Evolutionary conservation across 1,284 basidiomycete species (phyloP).

Genomic region (Tilletia setariae): DNA sequence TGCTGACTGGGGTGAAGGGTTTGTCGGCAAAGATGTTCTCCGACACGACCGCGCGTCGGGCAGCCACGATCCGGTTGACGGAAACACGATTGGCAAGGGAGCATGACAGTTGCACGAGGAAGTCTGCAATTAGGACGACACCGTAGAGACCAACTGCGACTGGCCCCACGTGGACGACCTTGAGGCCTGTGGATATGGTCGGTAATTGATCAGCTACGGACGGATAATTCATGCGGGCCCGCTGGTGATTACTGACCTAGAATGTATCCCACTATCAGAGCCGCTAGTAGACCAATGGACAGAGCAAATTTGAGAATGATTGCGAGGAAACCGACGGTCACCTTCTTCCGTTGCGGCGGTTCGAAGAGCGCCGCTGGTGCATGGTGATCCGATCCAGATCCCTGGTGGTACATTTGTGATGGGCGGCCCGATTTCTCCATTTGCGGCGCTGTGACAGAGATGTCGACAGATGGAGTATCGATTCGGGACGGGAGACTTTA

Average conservation of each 20-base stretch:
- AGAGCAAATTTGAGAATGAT: constrained; percentile 15
- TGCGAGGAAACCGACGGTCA: background rate
- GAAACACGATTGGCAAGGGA: constrained; percentile 14
- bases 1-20: background rate
- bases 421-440: background rate
- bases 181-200: background rate
- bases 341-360: constrained; percentile 10
- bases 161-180: constrained; percentile 14
- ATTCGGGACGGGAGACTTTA: no score
- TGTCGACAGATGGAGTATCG: no score
- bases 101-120: constrained; percentile 16
- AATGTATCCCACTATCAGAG: constrained; percentile 10
- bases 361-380: constrained; percentile 9
- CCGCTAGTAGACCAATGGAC: constrained; percentile 4
- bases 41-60: background rate
- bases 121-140: constrained; percentile 16
- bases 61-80: constrained; percentile 11
- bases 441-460: no score
- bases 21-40: constrained; percentile 9
- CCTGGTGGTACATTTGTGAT: background rate
- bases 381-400: background rate
- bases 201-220: background rate
- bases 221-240: background rate
- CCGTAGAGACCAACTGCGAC: constrained; percentile 16
- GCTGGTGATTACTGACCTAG: background rate